These are phyloP conservation scores for Carpinus viminea DNA, from an alignment of 306 rosid genomes.

Conservation along the genomic window DNA sequence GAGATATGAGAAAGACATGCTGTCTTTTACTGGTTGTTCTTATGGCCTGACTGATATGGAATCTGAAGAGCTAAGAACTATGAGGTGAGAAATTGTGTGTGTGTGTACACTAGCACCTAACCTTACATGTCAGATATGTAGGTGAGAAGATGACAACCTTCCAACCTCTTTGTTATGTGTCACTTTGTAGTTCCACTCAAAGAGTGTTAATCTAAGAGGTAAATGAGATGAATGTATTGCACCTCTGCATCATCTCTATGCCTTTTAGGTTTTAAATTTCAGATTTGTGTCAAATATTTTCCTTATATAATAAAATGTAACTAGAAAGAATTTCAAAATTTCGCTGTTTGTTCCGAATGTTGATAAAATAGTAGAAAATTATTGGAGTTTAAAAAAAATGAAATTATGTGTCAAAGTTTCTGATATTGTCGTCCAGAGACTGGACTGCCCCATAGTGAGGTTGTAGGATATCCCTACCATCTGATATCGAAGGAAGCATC, in stretches of 20 bases:
- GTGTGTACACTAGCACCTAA: neutral
- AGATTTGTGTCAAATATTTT: neutral
- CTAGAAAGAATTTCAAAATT: neutral
- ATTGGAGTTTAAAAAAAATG: neutral
- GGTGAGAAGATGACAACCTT: neutral
- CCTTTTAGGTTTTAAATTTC: neutral
- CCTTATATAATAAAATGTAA: neutral
- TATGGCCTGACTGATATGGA: conserved; percentile 75
- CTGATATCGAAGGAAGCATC: neutral
- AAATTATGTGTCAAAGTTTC: neutral
- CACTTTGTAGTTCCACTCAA: neutral
- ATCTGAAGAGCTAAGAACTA: conserved; percentile 84
- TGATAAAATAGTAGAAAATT: neutral
- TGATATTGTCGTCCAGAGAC: neutral
- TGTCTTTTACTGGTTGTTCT: conserved; percentile 89
- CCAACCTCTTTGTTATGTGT: neutral
- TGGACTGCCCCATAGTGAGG: neutral
- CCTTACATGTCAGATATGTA: neutral
- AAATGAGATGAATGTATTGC: neutral
- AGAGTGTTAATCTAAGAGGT: neutral
- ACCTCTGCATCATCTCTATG: neutral
- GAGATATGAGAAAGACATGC: conserved; percentile 95
- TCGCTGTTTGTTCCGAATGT: neutral
- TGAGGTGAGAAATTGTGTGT: conserved; percentile 57
- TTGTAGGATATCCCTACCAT: neutral